Percentiles rank a stretch among this genome's conserved stretches.
Evolutionary conservation across 208 protist genomes (phyloP).

Genomic region (Leishmania major): DNA sequence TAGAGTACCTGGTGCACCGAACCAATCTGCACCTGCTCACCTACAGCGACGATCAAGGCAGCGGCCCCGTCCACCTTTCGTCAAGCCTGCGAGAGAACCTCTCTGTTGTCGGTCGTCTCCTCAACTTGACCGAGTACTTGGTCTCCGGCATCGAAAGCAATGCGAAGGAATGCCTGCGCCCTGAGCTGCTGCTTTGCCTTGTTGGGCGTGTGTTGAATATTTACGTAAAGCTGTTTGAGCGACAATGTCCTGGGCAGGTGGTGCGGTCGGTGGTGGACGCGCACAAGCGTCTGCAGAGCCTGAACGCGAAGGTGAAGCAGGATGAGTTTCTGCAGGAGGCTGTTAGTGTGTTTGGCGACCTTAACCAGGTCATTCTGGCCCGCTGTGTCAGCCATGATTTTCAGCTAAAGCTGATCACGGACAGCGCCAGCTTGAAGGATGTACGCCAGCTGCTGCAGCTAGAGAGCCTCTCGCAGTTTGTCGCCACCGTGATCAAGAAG

Average conservation of each 20-base stretch:
- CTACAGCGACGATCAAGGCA: conserved; percentile 13
- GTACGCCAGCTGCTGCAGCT: conserved; percentile 64
- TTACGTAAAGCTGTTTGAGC: conserved; percentile 60
- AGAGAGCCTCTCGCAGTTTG: conserved; percentile 65
- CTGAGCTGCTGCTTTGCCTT: conserved; percentile 63
- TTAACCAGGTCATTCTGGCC: conserved; percentile 74
- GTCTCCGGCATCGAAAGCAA: conserved; percentile 14
- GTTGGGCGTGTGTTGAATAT: conserved; percentile 67
- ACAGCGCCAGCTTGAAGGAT: conserved; percentile 62
- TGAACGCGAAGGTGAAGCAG: conserved; percentile 11
- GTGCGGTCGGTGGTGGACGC: conserved; percentile 55
- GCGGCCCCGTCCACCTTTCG: conserved; percentile 16
- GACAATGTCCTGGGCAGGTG: conserved; percentile 58
- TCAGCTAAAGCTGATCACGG: conserved; percentile 77
- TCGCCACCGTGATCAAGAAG: conserved; percentile 69
- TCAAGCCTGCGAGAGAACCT: conserved; percentile 31
- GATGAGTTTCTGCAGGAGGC: conserved; percentile 48
- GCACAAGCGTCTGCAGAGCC: conserved; percentile 44
- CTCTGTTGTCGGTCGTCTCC: conserved; percentile 28
- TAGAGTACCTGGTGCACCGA: conserved; percentile 32
- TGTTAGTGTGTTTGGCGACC: conserved; percentile 49
- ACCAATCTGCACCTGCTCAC: conserved; percentile 27
- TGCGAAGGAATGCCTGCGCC: conserved; percentile 13
- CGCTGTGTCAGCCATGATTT: conserved; percentile 84
- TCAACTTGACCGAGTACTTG: conserved; percentile 34